Base-by-base conservation (phyloP, 306 rosid genomes). In the Neltuma alba region DNA sequence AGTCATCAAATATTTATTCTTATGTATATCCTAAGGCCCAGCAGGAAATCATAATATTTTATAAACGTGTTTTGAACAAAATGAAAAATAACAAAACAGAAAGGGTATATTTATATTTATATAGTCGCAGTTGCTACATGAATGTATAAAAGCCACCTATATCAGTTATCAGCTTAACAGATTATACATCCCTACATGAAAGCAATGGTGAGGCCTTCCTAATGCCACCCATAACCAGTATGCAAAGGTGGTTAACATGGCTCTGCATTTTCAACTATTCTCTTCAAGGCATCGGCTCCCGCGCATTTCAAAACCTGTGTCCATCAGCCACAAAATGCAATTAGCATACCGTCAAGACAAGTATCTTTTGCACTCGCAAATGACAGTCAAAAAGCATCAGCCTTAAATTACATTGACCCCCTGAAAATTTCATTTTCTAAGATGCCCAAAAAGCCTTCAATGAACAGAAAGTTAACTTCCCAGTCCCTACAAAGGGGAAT, bases 231-330 rank as follows among this genome's bases (percentile, higher is more conserved):
- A 72, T 31, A 48, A 72, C 72, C 76, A 63, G 30, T 64, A 5
- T 42, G 77, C 70, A 76, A 25, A 42, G 47, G 75, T 48, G 58
- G 58, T 55, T 44, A 18, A 60, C 78, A 83, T 34, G 87, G 86
- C 82, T 87, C 84, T 71, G 89, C 87, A 58, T 87, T 84, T 67
- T 81, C 89, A 65, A 87, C 63, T 66, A 81, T n/a, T 40, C 58
- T 84, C 87, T 75, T 87, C 84, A 87, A 79, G 25, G 84, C 86
- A 81, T 27, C 87, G 67, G 84, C 82, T 84, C 89, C 89, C 84
- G 78, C 15, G 82, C 28, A 66, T 79, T n/a, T 65, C 76, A 87
- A 87, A 75, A 87, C 89, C 89, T 87, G 36, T 7, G 55, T 28
- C 38, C 77, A 78, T 38, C 16, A 74, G 42, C 70, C 85, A 86